phyloP scores from a whole-genome alignment of 495 filamentous ascomycete genomes.

The Aspergillus panamensis region DNA sequence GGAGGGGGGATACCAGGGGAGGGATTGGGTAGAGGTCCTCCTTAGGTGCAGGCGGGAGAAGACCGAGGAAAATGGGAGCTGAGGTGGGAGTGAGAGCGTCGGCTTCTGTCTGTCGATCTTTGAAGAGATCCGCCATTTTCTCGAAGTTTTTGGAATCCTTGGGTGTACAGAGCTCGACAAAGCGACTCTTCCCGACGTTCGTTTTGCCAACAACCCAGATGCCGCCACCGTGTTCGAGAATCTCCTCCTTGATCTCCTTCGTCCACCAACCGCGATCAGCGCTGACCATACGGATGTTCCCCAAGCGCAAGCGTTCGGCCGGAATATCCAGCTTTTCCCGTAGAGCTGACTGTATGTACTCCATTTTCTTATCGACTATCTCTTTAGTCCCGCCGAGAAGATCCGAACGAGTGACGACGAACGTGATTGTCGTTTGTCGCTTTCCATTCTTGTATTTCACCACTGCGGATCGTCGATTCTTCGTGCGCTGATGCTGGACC shows the following conservation, averaged over 20 bases:
- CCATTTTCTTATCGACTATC: slow-evolving; percentile 78
- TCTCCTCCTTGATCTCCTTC: slow-evolving; percentile 75
- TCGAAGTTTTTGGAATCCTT: slow-evolving; percentile 62
- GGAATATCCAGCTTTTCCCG: slow-evolving; percentile 63
- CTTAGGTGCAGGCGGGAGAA: slow-evolving; percentile 70
- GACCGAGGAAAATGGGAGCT: slow-evolving; percentile 30
- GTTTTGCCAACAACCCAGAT: slow-evolving; percentile 98
- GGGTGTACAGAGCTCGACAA: slow-evolving; percentile 81
- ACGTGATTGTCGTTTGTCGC: slow-evolving; percentile 65
- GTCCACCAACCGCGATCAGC: slow-evolving; percentile 87
- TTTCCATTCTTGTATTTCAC: slow-evolving; percentile 59
- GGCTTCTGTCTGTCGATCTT: slow-evolving; percentile 26
- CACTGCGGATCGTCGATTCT: slow-evolving; percentile 66
- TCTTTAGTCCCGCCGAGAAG: slow-evolving; percentile 75
- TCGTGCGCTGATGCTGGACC: slow-evolving; percentile 62
- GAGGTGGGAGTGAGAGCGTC: slow-evolving; percentile 19
- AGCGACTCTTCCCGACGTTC: slow-evolving; percentile 93
- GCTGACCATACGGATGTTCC: slow-evolving; percentile 81
- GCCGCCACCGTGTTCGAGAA: slow-evolving; percentile 73
- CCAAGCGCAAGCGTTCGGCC: slow-evolving; percentile 63
- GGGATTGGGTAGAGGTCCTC: slow-evolving; percentile 74
- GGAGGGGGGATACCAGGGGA: slow-evolving; percentile 78
- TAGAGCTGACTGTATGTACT: slow-evolving; percentile 70
- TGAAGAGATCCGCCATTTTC: slow-evolving; percentile 35
- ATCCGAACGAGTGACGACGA: slow-evolving; percentile 87